Evolutionary conservation across 2,329 filamentous ascomycete species (phyloP), one percentile per base, ranked within the genome.

Genomic region (Setomelanomma holmii): DNA sequence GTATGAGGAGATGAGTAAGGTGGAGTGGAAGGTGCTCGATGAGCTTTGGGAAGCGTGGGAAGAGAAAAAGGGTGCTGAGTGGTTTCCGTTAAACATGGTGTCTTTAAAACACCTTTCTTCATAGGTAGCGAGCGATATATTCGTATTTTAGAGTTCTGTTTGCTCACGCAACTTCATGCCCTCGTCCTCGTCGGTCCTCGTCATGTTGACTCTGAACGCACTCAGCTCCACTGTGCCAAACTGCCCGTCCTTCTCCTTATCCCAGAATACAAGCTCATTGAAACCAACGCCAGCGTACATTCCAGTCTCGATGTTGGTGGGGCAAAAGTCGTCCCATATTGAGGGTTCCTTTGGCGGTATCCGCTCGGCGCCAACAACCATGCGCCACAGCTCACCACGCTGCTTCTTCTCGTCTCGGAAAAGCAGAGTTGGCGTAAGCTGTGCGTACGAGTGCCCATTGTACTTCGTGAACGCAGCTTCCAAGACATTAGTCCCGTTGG

Each of bases 201-300:
- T 66, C 20, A 72, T 33, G 19, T 65, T 72, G 1, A 66, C 62
- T 22, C 69, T 56, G 39, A 75, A 76, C 3, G 63, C 74, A 16
- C 67, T 60, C 6, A 75, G 51, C 46, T 76, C 71, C 3, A 76
- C 40, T 16, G 45, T 63, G 3, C 63, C 51, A n/a, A 66, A 62
- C 2, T 34, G 24, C 0, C 49, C 56, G 7, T 49, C 51, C 10
- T 64, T 54, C 1, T 45, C 56, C 20, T 56, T 33, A 19, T 64
- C 56, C 74, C 75, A 76, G 42, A 78, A 75, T 0, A 74, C 65
- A 4, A 71, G 20, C 43, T 75, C 73, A 21, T 74, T 75, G 10
- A 75, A 30, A 0, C 71, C 67, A 14, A 67, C 46, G 1, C 64
- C 69, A 2, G 61, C 75, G 55, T 77, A 77, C 17, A 60, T 59